Conservation (phyloP, 768 basidiomycete genomes). For the Lactarius sanguifluus region DNA sequence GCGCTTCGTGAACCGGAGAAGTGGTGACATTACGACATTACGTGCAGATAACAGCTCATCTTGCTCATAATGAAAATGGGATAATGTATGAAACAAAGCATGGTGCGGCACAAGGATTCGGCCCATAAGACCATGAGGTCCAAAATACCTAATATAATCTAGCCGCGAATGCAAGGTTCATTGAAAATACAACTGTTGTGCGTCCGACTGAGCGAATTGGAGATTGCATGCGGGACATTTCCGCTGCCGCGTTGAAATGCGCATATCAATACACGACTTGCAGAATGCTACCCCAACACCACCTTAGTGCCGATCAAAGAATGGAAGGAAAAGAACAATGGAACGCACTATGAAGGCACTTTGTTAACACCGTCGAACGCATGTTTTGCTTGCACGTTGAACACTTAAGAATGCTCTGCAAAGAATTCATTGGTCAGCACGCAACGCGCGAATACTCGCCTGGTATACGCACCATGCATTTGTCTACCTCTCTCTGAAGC, state of each 20-base stretch:
- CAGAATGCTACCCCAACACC: conserved; percentile 65
- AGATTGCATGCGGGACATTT: conserved; percentile 91
- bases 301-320: conserved; percentile 8
- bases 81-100: conserved; percentile 23
- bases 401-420: conserved; percentile 80
- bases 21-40: conserved; percentile 7
- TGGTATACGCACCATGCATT: conserved; percentile 53
- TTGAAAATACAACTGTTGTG: conserved; percentile 65
- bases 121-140: conserved; percentile 11
- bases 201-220: conserved; percentile 80
- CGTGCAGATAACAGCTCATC: conserved; percentile 10
- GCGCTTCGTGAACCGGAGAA: neutral
- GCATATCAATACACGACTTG: conserved; percentile 79
- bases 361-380: conserved; percentile 77
- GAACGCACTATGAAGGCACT: conserved; percentile 88
- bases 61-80: conserved; percentile 19
- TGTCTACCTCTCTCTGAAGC: conserved; percentile 50
- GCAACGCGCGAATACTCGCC: neutral
- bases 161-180: conserved; percentile 28
- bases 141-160: neutral
- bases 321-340: conserved; percentile 3
- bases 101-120: conserved; percentile 11
- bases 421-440: conserved; percentile 7
- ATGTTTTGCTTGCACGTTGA: conserved; percentile 80
- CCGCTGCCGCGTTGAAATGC: conserved; percentile 84